A percentile compares a stretch with the other conserved stretches of the same genome.
Evolutionary conservation across 176 grass and related monocot genomes (phyloP).

Genomic region (Guadua angustifolia): DNA sequence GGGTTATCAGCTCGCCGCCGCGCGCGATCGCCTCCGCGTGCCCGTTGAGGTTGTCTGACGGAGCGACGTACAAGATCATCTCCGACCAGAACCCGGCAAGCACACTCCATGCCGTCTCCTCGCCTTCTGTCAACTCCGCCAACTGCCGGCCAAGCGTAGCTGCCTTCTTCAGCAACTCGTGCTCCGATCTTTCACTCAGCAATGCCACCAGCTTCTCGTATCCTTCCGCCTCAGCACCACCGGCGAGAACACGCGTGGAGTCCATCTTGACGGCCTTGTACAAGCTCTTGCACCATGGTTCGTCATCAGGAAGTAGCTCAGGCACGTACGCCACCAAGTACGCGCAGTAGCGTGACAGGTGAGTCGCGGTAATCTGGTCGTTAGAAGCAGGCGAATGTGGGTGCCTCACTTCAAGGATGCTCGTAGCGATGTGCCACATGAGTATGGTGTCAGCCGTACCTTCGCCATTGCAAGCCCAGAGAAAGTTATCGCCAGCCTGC

Average conservation of each 20-base stretch:
- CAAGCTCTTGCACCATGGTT: not conserved
- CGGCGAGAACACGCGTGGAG: fast-evolving
- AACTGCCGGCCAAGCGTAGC: not conserved
- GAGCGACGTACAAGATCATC: slow-evolving; percentile 10
- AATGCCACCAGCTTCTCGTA: not conserved
- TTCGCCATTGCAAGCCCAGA: too few relatives aligned
- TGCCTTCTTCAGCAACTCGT: not conserved
- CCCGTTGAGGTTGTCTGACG: slow-evolving; percentile 18
- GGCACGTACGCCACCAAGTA: slow-evolving; percentile 1
- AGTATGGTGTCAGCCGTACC: too few relatives aligned
- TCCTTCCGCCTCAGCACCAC: not conserved
- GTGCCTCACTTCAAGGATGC: too few relatives aligned
- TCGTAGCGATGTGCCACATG: too few relatives aligned
- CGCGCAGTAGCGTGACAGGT: too few relatives aligned
- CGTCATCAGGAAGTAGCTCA: slow-evolving; percentile 28
- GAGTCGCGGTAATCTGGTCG: too few relatives aligned
- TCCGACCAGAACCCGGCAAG: not conserved
- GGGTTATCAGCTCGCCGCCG: too few relatives aligned
- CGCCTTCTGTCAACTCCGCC: not conserved
- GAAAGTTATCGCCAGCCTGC: too few relatives aligned
- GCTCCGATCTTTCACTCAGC: not conserved
- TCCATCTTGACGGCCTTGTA: slow-evolving; percentile 17
- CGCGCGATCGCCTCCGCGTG: too few relatives aligned
- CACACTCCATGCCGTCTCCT: not conserved
- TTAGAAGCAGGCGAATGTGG: too few relatives aligned